phyloP scores from a whole-genome alignment of 2,329 filamentous ascomycete genomes.

The Graphiopsis chlorocephala region DNA sequence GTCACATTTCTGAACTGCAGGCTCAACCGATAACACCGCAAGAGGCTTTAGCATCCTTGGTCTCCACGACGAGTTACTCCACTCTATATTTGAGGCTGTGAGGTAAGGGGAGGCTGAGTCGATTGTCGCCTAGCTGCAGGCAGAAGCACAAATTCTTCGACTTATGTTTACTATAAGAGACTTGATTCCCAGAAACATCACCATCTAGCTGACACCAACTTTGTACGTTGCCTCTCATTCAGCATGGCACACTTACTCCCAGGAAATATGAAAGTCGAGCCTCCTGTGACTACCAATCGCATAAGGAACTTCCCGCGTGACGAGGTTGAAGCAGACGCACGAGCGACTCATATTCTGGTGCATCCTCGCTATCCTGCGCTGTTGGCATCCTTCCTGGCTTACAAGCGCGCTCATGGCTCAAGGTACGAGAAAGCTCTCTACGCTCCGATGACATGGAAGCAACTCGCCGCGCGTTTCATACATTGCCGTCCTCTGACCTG shows the following conservation, averaged over 20 bases:
- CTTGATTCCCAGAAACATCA: not conserved
- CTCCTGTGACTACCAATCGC: conserved; percentile 26
- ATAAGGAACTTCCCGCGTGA: conserved; percentile 24
- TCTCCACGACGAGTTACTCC: not conserved
- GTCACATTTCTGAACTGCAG: no score
- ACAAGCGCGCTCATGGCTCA: conserved; percentile 31
- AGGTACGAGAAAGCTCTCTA: conserved; percentile 30
- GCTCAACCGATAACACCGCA: not conserved
- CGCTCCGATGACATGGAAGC: conserved; percentile 22
- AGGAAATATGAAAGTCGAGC: conserved; percentile 17
- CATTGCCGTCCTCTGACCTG: conserved; percentile 31
- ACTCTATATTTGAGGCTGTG: not conserved
- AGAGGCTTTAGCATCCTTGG: not conserved
- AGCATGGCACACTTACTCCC: not conserved
- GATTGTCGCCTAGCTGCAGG: not conserved
- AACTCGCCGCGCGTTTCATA: conserved; percentile 29
- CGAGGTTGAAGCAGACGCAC: conserved; percentile 24
- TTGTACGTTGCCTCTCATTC: not conserved
- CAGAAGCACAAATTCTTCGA: not conserved
- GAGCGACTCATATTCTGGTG: conserved; percentile 29
- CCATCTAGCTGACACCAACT: not conserved
- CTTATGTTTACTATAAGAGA: not conserved
- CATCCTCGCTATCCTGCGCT: conserved; percentile 30
- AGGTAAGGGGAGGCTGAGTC: not conserved
- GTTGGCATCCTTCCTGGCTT: conserved; percentile 26